Conservation (phyloP, 2,329 filamentous ascomycete genomes). For the Cryoendolithus antarcticus region DNA sequence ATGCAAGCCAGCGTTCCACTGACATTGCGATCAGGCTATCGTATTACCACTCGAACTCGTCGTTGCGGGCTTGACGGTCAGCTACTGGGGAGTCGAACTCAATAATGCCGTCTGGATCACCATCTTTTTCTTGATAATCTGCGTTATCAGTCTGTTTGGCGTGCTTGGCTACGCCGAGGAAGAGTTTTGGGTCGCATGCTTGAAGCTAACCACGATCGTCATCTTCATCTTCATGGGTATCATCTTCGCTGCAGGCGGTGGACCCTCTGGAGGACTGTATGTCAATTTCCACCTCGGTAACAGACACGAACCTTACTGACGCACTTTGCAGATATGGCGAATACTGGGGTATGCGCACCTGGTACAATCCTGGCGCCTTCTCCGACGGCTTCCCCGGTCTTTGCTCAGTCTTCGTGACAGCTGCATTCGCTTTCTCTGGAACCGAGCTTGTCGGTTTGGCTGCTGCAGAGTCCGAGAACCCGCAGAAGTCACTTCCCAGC, state of each 20-base stretch:
- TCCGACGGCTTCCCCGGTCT: conserved; percentile 51
- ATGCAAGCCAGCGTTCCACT: not conserved
- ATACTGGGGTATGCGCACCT: conserved; percentile 21
- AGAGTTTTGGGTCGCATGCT: conserved; percentile 16
- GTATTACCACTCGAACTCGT: conserved; percentile 17
- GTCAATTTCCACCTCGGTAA: conserved; percentile 6
- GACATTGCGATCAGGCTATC: conserved; percentile 1
- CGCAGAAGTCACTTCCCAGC: conserved; percentile 28
- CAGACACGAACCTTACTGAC: conserved; percentile 13
- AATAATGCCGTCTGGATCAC: conserved; percentile 67
- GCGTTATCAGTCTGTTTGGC: conserved; percentile 75
- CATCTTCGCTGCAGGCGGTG: conserved; percentile 44
- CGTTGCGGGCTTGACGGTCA: conserved; percentile 15
- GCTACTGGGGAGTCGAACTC: conserved; percentile 26
- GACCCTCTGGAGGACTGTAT: conserved; percentile 28
- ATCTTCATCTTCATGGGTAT: conserved; percentile 53
- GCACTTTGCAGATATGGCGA: conserved; percentile 23
- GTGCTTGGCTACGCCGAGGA: conserved; percentile 42
- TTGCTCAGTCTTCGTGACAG: conserved; percentile 51
- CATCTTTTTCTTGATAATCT: conserved; percentile 64
- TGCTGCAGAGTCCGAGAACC: conserved; percentile 39
- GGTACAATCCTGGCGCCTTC: conserved; percentile 26
- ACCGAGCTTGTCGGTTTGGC: conserved; percentile 45
- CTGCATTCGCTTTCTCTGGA: conserved; percentile 51
- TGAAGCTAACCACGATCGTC: conserved; percentile 31